Evolutionary conservation across 2,329 filamentous ascomycete genomes (phyloP), one percentile per base, ranked within the genome.

Genomic region (Fusarium lyarnte): DNA sequence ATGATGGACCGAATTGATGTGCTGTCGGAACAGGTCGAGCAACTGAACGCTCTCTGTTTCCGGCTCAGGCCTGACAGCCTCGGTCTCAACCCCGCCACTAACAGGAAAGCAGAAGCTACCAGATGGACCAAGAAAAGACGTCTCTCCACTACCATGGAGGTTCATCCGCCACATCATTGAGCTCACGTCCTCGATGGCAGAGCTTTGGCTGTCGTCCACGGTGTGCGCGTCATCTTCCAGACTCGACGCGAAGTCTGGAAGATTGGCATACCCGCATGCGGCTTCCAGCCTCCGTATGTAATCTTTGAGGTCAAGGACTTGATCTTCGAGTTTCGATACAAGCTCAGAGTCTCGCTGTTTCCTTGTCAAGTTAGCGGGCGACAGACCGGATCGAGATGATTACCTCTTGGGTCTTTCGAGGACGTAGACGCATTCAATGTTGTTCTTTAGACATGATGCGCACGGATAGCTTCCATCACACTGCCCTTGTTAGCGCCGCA

Each of bases 151-250:
- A n/a, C 17, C 53, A 5, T 55, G n/a, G 7, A 55, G n/a, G 9
- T 42, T 55, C 53, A 55, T 55, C 23, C 58, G 46, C 58, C 58
- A 54, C 58, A 54, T 53, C 58, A 53, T 60, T 4, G 46, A 42
- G 36, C 58, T 60, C n/a, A 60, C 46, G 0, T 60, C 58, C 10
- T 60, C 19, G 14, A 60, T 35, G 17, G 58, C 58, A 14, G 58
- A 60, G 11, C n/a, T 27, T n/a, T 53, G 29, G 23, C 8, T 25
- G 19, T 35, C 27, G 1, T 60, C 53, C 12, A n/a, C 36, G 13
- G 8, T 29, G 25, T 27, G 35, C 13, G 17, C n/a, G 9, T 35
- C 38, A 12, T 43, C 35, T 6, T 23, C 29, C 1, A 60, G 11
- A 3, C 5, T 35, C 8, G 36, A 17, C 12, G 46, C 6, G 17